Conservation (phyloP, 2,329 filamentous ascomycete genomes). For the Colletotrichum sp. region DNA sequence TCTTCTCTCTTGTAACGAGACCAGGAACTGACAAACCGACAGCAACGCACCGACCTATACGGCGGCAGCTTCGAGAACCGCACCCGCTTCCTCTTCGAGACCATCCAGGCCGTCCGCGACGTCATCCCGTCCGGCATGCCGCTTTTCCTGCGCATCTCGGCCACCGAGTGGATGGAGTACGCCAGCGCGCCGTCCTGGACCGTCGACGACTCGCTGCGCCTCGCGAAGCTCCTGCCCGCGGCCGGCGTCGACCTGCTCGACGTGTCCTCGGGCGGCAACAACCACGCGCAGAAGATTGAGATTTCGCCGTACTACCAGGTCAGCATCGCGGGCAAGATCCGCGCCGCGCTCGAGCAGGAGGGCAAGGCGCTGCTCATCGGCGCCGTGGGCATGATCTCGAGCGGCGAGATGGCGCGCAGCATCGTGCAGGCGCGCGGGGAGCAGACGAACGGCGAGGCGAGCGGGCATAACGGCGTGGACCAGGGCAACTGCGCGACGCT, state of each 20-base stretch:
- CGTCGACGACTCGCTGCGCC: slow-evolving; percentile 67
- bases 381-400: slow-evolving; percentile 76
- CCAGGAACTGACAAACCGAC: neutral
- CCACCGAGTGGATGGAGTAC: slow-evolving; percentile 66
- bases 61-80: slow-evolving; percentile 71
- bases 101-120: slow-evolving; percentile 53
- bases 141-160: slow-evolving; percentile 64
- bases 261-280: slow-evolving; percentile 78
- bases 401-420: slow-evolving; percentile 68
- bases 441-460: slow-evolving; percentile 36
- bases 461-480: slow-evolving; percentile 28
- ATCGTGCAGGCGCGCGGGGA: slow-evolving; percentile 48
- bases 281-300: slow-evolving; percentile 63
- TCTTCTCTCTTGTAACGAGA: neutral
- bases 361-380: slow-evolving; percentile 66
- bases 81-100: slow-evolving; percentile 62
- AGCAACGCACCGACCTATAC: slow-evolving; percentile 67
- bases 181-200: slow-evolving; percentile 63
- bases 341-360: slow-evolving; percentile 62
- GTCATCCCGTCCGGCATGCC: slow-evolving; percentile 60
- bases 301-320: slow-evolving; percentile 74
- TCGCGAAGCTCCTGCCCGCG: slow-evolving; percentile 73
- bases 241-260: slow-evolving; percentile 84
- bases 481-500: slow-evolving; percentile 25
- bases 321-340: slow-evolving; percentile 73